These are phyloP conservation scores for Oemleria cerasiformis DNA, from an alignment of 306 rosid species.

Conservation along the genomic window DNA sequence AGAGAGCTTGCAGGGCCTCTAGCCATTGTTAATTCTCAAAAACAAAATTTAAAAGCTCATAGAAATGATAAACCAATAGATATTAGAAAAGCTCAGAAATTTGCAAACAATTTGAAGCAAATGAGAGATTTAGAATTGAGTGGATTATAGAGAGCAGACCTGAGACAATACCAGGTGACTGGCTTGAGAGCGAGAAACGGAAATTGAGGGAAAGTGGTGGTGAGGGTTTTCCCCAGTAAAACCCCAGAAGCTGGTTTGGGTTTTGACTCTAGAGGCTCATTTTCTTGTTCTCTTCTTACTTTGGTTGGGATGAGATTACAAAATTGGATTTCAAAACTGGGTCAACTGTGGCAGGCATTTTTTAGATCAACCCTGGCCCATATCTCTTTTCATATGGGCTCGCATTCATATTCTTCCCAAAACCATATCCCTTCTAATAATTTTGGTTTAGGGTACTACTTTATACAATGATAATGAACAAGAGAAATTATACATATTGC, in stretches of 20 bases:
- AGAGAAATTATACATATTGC: too few relatives aligned
- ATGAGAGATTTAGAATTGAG: neutral
- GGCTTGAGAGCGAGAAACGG: constrained; percentile 26
- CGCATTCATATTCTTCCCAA: too few relatives aligned
- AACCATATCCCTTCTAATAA: too few relatives aligned
- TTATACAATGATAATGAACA: too few relatives aligned
- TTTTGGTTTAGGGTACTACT: too few relatives aligned
- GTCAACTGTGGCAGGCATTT: neutral
- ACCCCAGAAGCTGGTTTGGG: constrained; percentile 14
- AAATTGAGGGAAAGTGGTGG: constrained; percentile 32
- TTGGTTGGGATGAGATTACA: neutral
- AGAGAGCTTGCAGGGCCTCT: constrained; percentile 49
- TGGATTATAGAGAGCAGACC: constrained; percentile 11
- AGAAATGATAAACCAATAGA: constrained; percentile 2
- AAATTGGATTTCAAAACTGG: neutral
- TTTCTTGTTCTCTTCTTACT: neutral
- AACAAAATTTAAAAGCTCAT: neutral
- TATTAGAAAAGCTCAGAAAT: neutral
- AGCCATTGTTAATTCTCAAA: constrained; percentile 44
- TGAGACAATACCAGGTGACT: constrained; percentile 12
- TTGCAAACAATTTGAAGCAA: neutral
- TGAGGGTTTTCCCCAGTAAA: constrained; percentile 5
- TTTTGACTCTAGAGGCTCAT: neutral
- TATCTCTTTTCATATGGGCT: neutral
- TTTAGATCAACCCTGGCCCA: neutral